Evolutionary conservation across 2,329 filamentous ascomycete species (phyloP), one percentile per base, ranked within the genome.

Genomic region (Endoconidiophora polonica): DNA sequence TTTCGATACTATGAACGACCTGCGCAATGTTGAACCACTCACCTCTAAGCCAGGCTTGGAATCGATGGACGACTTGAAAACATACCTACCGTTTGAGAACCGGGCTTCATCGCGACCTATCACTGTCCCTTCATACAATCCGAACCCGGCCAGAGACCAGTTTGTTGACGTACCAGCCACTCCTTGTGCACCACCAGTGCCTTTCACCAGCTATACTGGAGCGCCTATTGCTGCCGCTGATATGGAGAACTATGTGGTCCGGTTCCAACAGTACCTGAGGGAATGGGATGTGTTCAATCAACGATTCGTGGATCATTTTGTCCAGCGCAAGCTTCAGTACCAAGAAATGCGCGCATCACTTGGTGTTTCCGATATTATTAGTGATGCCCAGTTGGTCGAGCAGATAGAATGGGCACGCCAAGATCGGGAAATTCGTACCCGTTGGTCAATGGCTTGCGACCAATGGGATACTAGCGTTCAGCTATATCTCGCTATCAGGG

Each of bases 351-450:
- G 66, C 39, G 63, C 64, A 26, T 57, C 62, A 6, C 59, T 61
- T 1, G 61, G 69, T 22, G 65, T 71, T 38, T 55, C 57, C 1
- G 76, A 73, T 0, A 68, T 79, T 22, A n/a, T 54, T 4, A 33
- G 45, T 14, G 52, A 54, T n/a, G 23, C 26, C 12, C 37, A 43
- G 14, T 20, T 54, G 9, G 60, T 66, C 14, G 70, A 73, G 50
- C 86, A 86, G 59, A 61, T 76, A 52, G 65, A 65, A 37, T 76
- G 74, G 59, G 63, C 81, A 50, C 71, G 74, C 55, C 75, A 84
- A 61, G 83, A 87, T 58, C 72, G 77, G 55, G 66, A 68, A 44
- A 74, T 84, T 4, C 68, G 78, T 50, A 68, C 68, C 57, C 70
- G 72, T 50, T 86, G 82, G 79, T 64, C 64, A 26, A 61, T 70